Percentiles rank a stretch among this genome's conserved stretches.
Evolutionary conservation across 1,139 yeast genomes (phyloP).

Genomic region (Protomyces inouyei): DNA sequence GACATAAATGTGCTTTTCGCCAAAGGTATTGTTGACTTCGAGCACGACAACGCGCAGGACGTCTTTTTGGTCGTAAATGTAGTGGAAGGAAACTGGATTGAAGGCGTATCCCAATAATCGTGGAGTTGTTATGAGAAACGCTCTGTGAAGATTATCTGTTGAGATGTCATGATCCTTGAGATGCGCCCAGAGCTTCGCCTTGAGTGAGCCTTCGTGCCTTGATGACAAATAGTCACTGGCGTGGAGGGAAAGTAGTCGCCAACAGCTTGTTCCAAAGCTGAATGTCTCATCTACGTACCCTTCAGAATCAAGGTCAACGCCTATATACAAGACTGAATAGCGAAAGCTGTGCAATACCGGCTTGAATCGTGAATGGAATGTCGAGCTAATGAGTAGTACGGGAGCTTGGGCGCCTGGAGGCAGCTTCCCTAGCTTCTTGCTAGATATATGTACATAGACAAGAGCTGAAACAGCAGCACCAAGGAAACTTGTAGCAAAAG

Average conservation of each 20-base stretch:
- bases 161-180: constrained; percentile 11
- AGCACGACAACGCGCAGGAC: constrained; percentile 5
- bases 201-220: constrained; percentile 8
- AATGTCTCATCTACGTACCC: constrained; percentile 5
- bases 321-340: constrained; percentile 16
- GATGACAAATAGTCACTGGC: constrained; percentile 8
- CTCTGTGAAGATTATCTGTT: neutral
- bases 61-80: constrained; percentile 4
- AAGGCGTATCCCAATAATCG: constrained; percentile 24
- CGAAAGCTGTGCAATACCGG: constrained; percentile 21
- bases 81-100: constrained; percentile 26
- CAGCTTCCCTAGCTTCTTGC: neutral
- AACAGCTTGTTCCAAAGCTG: neutral
- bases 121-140: constrained; percentile 18
- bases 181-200: constrained; percentile 18
- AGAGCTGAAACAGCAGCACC: neutral
- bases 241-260: constrained; percentile 7
- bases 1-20: constrained; percentile 23
- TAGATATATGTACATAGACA: neutral
- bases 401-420: neutral
- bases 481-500: neutral
- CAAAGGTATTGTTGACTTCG: constrained; percentile 27
- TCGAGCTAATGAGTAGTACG: constrained; percentile 1
- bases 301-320: constrained; percentile 7
- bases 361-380: constrained; percentile 20